Percentiles rank a stretch among this genome's conserved stretches.
These are phyloP conservation scores for Dunaliella salina DNA, from an alignment of 163 green algal genomes.

Conservation along the genomic window DNA sequence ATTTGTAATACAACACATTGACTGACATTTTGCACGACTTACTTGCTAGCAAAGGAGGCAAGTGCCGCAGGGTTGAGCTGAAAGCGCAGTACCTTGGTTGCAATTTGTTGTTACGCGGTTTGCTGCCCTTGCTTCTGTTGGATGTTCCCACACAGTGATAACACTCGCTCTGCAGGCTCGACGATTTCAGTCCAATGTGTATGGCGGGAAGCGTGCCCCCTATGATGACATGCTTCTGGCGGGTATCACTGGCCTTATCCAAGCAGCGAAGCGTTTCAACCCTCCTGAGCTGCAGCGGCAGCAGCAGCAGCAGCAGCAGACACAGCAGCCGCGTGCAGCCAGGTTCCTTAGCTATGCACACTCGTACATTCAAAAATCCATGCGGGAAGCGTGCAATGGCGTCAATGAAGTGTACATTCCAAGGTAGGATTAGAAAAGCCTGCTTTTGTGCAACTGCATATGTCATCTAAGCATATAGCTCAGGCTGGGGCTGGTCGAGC, in stretches of 20 bases:
- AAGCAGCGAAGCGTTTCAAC: constrained; percentile 3
- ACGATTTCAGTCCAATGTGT: background rate
- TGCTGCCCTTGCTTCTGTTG: too few species aligned
- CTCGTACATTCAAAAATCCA: background rate
- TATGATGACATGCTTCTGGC: constrained; percentile 5
- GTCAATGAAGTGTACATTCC: background rate
- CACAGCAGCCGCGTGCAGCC: background rate
- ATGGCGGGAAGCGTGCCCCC: background rate
- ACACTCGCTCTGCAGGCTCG: background rate
- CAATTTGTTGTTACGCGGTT: too few species aligned
- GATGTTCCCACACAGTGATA: too few species aligned
- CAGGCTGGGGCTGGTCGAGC: too few species aligned
- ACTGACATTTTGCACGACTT: too few species aligned
- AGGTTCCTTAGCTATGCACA: constrained; percentile 4
- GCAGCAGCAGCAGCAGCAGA: too few species aligned
- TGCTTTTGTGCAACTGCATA: background rate
- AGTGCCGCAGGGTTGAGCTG: too few species aligned
- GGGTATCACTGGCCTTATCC: background rate
- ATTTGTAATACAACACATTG: too few species aligned
- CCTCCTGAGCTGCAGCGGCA: background rate
- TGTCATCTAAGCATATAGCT: too few species aligned
- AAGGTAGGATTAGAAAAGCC: background rate
- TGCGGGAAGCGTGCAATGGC: background rate
- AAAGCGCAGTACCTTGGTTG: too few species aligned
- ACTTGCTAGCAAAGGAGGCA: too few species aligned